Percentiles rank a stretch among this genome's conserved stretches.
Conservation (phyloP, 345 rosid species). For the Citrus sp. region DNA sequence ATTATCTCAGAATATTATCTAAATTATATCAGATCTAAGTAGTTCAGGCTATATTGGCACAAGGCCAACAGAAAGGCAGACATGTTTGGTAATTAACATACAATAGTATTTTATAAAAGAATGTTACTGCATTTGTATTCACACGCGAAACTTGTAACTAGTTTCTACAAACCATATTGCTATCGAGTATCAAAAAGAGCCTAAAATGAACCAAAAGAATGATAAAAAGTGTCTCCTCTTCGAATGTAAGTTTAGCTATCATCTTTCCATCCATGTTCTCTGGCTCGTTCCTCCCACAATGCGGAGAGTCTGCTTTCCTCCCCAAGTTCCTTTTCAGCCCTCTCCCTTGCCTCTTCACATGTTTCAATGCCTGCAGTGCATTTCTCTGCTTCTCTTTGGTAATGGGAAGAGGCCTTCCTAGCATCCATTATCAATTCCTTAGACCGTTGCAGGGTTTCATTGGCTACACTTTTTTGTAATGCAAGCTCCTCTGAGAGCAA, state of each 20-base stretch:
- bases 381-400: constrained; percentile 43
- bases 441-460: constrained; percentile 29
- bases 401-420: constrained; percentile 20
- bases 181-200: not conserved
- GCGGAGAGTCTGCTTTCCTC: constrained; percentile 32
- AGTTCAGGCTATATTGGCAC: too few species aligned
- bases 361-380: constrained; percentile 31
- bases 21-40: not conserved
- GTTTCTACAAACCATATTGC: not conserved
- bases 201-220: not conserved
- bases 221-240: not conserved
- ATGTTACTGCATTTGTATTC: not conserved
- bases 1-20: not conserved
- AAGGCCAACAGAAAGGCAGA: not conserved
- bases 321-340: constrained; percentile 29
- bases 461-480: constrained; percentile 33
- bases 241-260: not conserved
- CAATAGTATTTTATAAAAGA: not conserved
- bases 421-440: constrained; percentile 15
- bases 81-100: not conserved
- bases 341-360: constrained; percentile 44
- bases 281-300: constrained; percentile 42
- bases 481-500: constrained; percentile 37
- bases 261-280: constrained; percentile 33
- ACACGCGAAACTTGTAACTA: not conserved